These are phyloP conservation scores for Brassica cretica DNA, from an alignment of 345 rosid genomes.

Conservation along the genomic window DNA sequence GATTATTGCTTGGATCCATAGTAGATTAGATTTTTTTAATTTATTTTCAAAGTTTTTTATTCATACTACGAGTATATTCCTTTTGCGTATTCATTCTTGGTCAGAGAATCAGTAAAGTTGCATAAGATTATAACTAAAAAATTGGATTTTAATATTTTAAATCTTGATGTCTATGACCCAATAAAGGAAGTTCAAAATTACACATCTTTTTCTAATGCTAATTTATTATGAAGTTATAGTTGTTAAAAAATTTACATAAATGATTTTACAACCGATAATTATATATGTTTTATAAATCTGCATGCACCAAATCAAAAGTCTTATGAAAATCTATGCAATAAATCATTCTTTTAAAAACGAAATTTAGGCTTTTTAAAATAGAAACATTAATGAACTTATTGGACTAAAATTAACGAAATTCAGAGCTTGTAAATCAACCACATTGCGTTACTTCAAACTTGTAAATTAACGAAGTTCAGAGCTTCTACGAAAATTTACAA, in stretches of 20 bases:
- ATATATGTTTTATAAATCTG: not conserved
- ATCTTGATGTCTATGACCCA: not conserved
- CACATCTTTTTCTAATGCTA: not conserved
- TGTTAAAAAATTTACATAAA: not conserved
- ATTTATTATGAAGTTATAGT: not conserved
- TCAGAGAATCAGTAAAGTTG: not conserved
- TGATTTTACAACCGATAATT: not conserved
- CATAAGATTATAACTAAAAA: not conserved
- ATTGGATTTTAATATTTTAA: not conserved
- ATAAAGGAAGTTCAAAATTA: not conserved
- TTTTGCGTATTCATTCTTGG: not conserved
- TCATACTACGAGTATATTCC: not conserved
- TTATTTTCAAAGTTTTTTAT: not conserved
- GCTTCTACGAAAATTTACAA: not conserved
- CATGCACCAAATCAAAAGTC: not conserved
- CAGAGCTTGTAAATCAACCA: too few species aligned
- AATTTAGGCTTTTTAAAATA: too few species aligned
- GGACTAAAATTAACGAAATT: too few species aligned
- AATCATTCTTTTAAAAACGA: not conserved
- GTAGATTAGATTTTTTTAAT: conserved; percentile 28
- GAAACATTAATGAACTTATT: too few species aligned
- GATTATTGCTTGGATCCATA: conserved; percentile 40
- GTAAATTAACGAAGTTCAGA: not conserved
- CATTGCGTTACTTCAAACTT: too few species aligned
- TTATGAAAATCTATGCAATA: not conserved